phyloP scores from a whole-genome alignment of 805 yeast genomes.

The Cyberlindnera saturnus region DNA sequence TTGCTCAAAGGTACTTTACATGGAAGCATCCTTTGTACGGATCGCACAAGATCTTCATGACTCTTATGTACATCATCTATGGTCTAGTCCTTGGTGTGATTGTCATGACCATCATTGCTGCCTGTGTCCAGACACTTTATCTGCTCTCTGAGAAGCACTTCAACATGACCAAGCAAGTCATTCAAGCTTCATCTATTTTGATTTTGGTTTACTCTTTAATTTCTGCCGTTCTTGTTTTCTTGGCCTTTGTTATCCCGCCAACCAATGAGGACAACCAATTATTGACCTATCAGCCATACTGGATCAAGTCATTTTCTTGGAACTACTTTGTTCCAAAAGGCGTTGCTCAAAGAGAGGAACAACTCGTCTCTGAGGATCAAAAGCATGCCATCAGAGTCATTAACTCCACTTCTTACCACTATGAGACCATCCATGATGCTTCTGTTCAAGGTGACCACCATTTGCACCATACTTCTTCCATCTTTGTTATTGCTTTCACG shows the following conservation, averaged over 20 bases:
- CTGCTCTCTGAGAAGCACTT: constrained; percentile 40
- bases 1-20: constrained; percentile 69
- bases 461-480: constrained; percentile 45
- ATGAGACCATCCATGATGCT: constrained; percentile 24
- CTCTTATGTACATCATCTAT: constrained; percentile 44
- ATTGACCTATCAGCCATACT: constrained; percentile 63
- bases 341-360: constrained; percentile 40
- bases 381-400: constrained; percentile 50
- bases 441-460: constrained; percentile 17
- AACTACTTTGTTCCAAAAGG: constrained; percentile 52
- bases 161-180: constrained; percentile 48
- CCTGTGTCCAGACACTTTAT: constrained; percentile 53
- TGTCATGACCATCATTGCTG: constrained; percentile 60
- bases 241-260: constrained; percentile 52
- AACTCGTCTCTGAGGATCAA: constrained; percentile 28
- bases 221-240: constrained; percentile 42
- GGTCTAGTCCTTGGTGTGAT: constrained; percentile 49
- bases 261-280: constrained; percentile 45
- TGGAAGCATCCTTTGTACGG: constrained; percentile 78
- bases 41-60: constrained; percentile 41
- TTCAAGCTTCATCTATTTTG: constrained; percentile 44
- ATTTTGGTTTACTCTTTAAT: constrained; percentile 48
- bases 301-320: constrained; percentile 63
- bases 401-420: constrained; percentile 45
- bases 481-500: constrained; percentile 36